Conservation (phyloP, 257 asterid genomes). For the Hygrophila difformis region DNA sequence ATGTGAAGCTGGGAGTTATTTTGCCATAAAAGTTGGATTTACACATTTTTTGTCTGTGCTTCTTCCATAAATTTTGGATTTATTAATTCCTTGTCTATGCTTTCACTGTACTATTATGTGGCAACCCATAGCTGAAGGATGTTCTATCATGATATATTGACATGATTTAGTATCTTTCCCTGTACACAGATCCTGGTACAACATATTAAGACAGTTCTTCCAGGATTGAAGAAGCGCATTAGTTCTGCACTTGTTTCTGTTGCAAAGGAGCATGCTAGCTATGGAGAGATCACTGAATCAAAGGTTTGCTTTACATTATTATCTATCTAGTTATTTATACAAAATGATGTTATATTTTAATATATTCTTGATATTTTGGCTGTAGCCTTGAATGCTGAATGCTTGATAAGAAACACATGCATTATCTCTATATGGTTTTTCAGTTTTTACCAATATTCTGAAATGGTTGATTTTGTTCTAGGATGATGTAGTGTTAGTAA, state of each 20-base stretch:
- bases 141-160: conserved; percentile 5
- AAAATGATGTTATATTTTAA: too few relatives aligned
- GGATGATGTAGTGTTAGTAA: too few relatives aligned
- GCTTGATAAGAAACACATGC: too few relatives aligned
- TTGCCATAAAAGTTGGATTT: too few relatives aligned
- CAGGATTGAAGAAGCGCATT: conserved; percentile 80
- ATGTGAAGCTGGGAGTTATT: too few relatives aligned
- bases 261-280: conserved; percentile 95
- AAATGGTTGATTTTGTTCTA: too few relatives aligned
- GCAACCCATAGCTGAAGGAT: neutral
- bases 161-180: conserved; percentile 12
- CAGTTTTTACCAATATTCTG: too few relatives aligned
- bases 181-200: conserved; percentile 64
- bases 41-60: too few relatives aligned
- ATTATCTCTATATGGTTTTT: neutral
- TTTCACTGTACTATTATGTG: neutral
- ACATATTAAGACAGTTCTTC: conserved; percentile 82
- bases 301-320: conserved; percentile 36
- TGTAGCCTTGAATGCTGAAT: conserved; percentile 3
- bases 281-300: conserved; percentile 87
- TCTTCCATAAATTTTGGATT: too few relatives aligned
- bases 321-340: conserved; percentile 9
- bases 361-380: too few relatives aligned
- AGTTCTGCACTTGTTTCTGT: conserved; percentile 62
- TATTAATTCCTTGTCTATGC: too few relatives aligned